A percentile compares a stretch with the other conserved stretches of the same genome.
Evolutionary conservation across 805 yeast species (phyloP).

Genomic region (Wickerhamiella azyma): DNA sequence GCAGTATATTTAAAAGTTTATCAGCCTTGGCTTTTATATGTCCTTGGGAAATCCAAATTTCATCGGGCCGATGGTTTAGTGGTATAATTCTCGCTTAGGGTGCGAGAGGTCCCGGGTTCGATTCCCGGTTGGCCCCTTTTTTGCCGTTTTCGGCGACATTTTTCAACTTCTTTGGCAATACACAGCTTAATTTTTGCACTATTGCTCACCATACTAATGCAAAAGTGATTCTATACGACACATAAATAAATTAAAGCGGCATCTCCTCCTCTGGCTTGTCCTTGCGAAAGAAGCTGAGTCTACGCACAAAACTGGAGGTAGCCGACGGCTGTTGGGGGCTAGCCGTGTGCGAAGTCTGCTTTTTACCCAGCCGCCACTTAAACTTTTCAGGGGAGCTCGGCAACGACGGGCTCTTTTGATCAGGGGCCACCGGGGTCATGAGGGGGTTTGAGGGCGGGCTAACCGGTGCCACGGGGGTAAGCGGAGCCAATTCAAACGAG

Average conservation of each 20-base stretch:
- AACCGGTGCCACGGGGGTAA: background rate
- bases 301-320: conserved; percentile 8
- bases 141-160: background rate
- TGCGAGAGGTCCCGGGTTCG: conserved; percentile 13
- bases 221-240: background rate
- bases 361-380: conserved; percentile 7
- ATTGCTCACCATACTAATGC: background rate
- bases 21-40: background rate
- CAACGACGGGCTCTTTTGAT: background rate
- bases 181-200: background rate
- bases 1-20: no score
- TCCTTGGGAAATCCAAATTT: background rate
- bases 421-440: background rate
- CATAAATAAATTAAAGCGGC: background rate
- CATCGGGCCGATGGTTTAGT: conserved; percentile 11
- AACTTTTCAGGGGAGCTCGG: conserved; percentile 8
- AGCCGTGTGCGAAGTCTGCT: background rate
- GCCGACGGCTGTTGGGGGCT: background rate
- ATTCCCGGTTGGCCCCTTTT: conserved; percentile 11
- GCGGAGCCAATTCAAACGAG: background rate
- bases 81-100: conserved; percentile 13
- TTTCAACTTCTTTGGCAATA: no score
- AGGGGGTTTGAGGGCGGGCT: background rate
- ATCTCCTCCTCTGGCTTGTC: conserved; percentile 1
- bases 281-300: conserved; percentile 9